Conservation (phyloP, 73 alveolate genomes). For the Tetrahymena elliotti region DNA sequence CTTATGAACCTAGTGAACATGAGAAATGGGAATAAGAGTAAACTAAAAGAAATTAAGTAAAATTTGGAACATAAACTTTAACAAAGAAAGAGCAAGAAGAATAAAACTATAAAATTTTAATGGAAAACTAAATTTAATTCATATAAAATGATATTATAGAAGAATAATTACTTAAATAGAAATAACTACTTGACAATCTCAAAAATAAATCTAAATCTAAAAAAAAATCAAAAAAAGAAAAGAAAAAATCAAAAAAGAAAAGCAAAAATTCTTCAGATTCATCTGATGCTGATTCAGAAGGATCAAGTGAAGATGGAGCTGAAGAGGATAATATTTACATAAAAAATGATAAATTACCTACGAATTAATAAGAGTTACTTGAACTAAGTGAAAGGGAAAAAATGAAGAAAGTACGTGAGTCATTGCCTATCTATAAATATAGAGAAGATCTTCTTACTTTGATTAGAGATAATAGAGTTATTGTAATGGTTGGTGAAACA, state of each 20-base stretch:
- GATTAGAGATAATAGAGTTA: slow-evolving; percentile 72
- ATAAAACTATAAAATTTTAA: not conserved
- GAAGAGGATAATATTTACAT: slow-evolving; percentile 14
- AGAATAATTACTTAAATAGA: slow-evolving; percentile 41
- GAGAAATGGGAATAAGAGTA: not conserved
- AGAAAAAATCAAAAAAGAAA: slow-evolving; percentile 41
- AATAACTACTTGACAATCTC: slow-evolving; percentile 27
- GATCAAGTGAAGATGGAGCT: slow-evolving; percentile 27
- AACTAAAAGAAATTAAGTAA: not conserved
- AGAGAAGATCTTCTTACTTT: slow-evolving; percentile 78
- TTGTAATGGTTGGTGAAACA: slow-evolving; percentile 94
- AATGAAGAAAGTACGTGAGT: slow-evolving; percentile 37
- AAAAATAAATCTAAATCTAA: slow-evolving; percentile 24
- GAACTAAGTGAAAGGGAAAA: slow-evolving; percentile 34
- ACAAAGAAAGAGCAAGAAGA: not conserved
- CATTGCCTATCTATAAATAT: slow-evolving; percentile 81
- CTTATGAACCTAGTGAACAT: not conserved
- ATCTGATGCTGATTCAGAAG: slow-evolving; percentile 30
- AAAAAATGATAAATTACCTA: slow-evolving; percentile 26
- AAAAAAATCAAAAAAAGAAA: slow-evolving; percentile 33
- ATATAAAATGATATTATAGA: slow-evolving; percentile 28
- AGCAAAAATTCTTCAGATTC: slow-evolving; percentile 31
- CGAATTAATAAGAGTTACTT: slow-evolving; percentile 1
- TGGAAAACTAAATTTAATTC: not conserved
- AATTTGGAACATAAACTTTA: not conserved